Evolutionary conservation across 805 yeast genomes (phyloP), one percentile per base, ranked within the genome.

Genomic region (Starmerella gropengiesseri): DNA sequence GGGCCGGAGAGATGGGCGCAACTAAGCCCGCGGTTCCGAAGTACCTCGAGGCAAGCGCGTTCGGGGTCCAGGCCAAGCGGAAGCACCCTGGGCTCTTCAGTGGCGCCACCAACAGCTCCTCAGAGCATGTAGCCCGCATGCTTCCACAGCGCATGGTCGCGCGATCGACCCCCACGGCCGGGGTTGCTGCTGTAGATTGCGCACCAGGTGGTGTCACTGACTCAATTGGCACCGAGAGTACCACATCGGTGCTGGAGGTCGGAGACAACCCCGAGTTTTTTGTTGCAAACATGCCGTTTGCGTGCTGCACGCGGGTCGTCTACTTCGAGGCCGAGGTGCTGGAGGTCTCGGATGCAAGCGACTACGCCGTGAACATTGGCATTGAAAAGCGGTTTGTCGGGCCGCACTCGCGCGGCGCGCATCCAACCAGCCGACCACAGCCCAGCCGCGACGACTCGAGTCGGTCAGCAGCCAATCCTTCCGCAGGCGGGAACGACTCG

Each of bases 1-100:
- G n/a, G n/a, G n/a, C n/a, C n/a, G n/a, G 11, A 23, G 26, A 8
- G 26, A 7, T 23, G 7, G 26, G 7, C 11, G 13, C 8, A 5
- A 34, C 23, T 28, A 23, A 34, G 25, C 37, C 37, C 8, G 37
- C 37, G 7, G 20, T 34, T n/a, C 37, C 37, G n/a, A n/a, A 16
- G 28, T 34, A 34, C 29, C 21, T 34, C 21, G 37, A 34, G 28
- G 29, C 14, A 9, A n/a, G 29, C 4, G 37, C 37, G 20, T 34
- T 34, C n/a, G 37, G 37, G 11, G 28, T 21, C 14, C 29, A 23
- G 9, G 37, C 29, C 9, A 22, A 34, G 37, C 37, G 20, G 6
- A 12, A 16, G 28, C 21, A 34, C 23, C 20, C 37, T 5, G 13
- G 20, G 13, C 14, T 23, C 16, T 34, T 34, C n/a, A n/a, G n/a